Base-by-base conservation (phyloP, 768 basidiomycete genomes). In the Scleroderma citrinum region DNA sequence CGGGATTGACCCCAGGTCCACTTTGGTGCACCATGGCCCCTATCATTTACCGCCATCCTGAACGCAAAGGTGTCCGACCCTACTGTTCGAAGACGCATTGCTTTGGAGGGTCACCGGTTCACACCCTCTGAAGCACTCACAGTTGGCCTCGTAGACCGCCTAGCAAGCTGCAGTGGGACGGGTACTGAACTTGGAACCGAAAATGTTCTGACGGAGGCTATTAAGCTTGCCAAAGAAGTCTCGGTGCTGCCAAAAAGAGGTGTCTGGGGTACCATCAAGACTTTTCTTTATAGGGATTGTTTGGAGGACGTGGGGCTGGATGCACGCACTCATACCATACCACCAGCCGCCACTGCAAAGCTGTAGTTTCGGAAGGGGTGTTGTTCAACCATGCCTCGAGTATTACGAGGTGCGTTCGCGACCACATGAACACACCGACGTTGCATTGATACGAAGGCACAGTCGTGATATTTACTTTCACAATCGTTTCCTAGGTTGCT, bases 1-100 rank as follows among this genome's bases (percentile, higher is more conserved):
- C 16, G 7, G 24, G 40, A 23, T 14, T 35, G 34, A 35, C 5
- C 17, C 3, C 47, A 88, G 85, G 70, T 92, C 37, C 82, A 85
- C 60, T 92, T 94, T 57, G 90, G 89, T 44, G 89, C 91, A 8
- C 71, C 80, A 0, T 83, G 87, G 74, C 92, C 92, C 0, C 71
- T 78, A 41, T 84, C 84, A 0, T 81, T 94, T 57, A 71, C 80
- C 0, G 74, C 78, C 3, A 63, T 93, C 41, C 62, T 87, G 21
- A 72, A 72, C 7, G 76, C 78, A 21, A 92, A 91, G 56, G 68
- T 89, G 6, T 75, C 81, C 7, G 74, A 81, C 55, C 75, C 76
- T 14, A 67, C 67, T 21, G 57, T 82, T 11, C 75, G 81, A 7
- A 82, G 89, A 44, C 85, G 87, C 58, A 81, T 92, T 37, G 80